These are phyloP conservation scores for Ramaria rubella DNA, from an alignment of 768 basidiomycete species.

Conservation along the genomic window DNA sequence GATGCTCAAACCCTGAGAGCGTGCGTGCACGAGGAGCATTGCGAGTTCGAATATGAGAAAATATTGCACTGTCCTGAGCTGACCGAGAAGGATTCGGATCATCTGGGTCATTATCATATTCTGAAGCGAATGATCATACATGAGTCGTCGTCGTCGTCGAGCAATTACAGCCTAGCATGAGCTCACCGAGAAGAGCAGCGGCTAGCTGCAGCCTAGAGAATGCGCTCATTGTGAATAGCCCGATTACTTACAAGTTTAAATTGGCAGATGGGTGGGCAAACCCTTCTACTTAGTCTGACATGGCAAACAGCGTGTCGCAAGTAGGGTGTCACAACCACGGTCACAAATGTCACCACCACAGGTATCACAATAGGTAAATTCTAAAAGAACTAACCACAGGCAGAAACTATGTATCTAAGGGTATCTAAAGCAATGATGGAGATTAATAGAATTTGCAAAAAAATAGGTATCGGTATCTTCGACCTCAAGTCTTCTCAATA, in stretches of 20 bases:
- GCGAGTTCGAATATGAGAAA: constrained; percentile 63
- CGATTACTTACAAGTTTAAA: not conserved
- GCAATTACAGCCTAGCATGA: constrained; percentile 1
- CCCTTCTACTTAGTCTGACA: no score
- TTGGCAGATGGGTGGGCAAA: not conserved
- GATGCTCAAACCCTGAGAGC: constrained; percentile 28
- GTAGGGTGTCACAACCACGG: not conserved
- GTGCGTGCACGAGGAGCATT: constrained; percentile 35
- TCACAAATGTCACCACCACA: not conserved
- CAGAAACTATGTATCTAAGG: no score
- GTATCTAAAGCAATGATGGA: no score
- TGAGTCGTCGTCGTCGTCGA: no score
- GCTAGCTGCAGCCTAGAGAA: constrained; percentile 86
- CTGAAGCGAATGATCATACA: constrained; percentile 32
- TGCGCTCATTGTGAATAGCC: constrained; percentile 27
- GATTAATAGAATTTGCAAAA: not conserved
- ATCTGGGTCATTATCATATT: constrained; percentile 85
- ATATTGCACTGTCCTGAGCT: constrained; percentile 81
- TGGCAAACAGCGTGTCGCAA: not conserved
- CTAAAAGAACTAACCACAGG: no score
- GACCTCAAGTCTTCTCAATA: no score
- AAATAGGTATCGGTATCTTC: no score
- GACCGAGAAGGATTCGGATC: constrained; percentile 57
- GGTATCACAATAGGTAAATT: no score
- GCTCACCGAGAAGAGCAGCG: constrained; percentile 74